These are phyloP conservation scores for Breviolum minutum DNA, from an alignment of 73 alveolate genomes.

Conservation along the genomic window DNA sequence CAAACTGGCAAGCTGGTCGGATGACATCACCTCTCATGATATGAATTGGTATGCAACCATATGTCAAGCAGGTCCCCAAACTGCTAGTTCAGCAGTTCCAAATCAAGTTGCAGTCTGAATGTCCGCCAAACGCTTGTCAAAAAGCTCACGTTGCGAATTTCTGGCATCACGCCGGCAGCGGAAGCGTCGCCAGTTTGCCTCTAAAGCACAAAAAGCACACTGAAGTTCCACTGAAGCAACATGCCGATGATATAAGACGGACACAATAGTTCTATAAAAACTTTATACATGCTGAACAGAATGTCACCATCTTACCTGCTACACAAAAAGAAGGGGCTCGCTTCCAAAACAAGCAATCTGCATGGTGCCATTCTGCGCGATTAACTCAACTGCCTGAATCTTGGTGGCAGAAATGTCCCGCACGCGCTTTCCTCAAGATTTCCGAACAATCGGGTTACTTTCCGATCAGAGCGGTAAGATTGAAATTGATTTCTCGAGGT, in stretches of 20 bases:
- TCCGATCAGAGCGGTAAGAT: not conserved
- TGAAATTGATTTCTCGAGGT: not conserved
- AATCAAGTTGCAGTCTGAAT: slow-evolving; percentile 7
- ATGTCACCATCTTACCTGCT: not conserved
- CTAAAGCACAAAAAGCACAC: not conserved
- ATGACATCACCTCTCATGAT: too few species aligned
- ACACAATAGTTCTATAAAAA: not conserved
- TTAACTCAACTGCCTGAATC: slow-evolving; percentile 13
- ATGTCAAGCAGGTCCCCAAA: too few species aligned
- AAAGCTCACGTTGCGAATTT: slow-evolving; percentile 37
- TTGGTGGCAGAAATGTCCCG: slow-evolving; percentile 89
- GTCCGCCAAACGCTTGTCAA: slow-evolving; percentile 64
- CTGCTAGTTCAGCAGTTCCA: too few species aligned
- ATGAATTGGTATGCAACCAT: too few species aligned
- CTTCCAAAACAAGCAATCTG: too few species aligned
- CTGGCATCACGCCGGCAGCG: slow-evolving; percentile 44
- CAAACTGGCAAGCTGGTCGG: too few species aligned
- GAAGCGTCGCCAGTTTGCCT: slow-evolving; percentile 54
- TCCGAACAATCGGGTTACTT: not conserved
- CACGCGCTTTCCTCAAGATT: slow-evolving; percentile 55
- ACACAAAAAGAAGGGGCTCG: not conserved
- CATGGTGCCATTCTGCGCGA: not conserved
- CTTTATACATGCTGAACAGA: too few species aligned
- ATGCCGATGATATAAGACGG: not conserved
- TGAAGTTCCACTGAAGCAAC: not conserved